phyloP scores from a whole-genome alignment of 2,329 filamentous ascomycete species.

The Talaromyces atroroseus region DNA sequence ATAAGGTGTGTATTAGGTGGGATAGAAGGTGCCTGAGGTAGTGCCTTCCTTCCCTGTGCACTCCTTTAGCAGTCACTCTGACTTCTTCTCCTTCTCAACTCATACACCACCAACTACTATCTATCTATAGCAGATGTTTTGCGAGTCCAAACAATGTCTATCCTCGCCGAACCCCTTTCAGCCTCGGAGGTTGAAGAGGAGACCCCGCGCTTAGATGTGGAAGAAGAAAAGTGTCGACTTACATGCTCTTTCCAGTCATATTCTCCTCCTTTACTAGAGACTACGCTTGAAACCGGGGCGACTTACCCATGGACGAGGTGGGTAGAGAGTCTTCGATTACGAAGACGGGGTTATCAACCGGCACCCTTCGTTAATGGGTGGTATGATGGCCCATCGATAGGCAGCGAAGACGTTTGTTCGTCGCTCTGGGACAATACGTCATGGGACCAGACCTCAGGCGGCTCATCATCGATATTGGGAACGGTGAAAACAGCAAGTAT shows the following conservation, averaged over 20 bases:
- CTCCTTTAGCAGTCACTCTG: background rate
- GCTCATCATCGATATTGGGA: conserved; percentile 74
- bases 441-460: conserved; percentile 62
- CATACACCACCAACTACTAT: background rate
- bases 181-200: conserved; percentile 2
- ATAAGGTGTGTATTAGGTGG: too few relatives aligned
- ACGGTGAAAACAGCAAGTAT: conserved; percentile 75
- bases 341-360: conserved; percentile 19
- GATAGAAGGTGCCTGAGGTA: background rate
- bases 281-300: conserved; percentile 4
- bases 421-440: conserved; percentile 30
- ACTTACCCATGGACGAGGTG: conserved; percentile 32
- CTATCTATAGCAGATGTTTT: conserved; percentile 11
- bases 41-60: background rate
- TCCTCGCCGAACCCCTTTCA: background rate
- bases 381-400: conserved; percentile 23
- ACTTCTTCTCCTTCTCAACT: background rate
- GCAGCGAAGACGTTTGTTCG: conserved; percentile 16
- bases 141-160: conserved; percentile 7
- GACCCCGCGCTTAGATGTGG: background rate
- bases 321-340: conserved; percentile 33
- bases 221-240: background rate
- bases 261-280: background rate
- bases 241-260: background rate
- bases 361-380: conserved; percentile 34